Evolutionary conservation across 441 rosid genomes (phyloP), one percentile per base, ranked within the genome.

Genomic region (Bruguiera hainesii): DNA sequence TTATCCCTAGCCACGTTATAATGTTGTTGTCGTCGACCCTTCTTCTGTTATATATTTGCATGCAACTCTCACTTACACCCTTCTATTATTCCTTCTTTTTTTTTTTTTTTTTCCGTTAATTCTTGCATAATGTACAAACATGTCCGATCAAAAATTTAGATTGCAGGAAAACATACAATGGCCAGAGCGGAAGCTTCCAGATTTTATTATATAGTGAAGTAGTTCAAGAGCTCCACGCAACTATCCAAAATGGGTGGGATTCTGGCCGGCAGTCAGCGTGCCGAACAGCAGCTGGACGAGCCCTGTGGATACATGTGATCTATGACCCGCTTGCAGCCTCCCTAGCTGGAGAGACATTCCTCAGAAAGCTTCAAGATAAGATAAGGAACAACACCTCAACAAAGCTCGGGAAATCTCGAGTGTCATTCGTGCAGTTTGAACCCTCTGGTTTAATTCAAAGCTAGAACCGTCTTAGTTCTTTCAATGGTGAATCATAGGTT

Each of bases 261-360:
- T 77, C 75, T 58, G 82, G 86, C 53, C 85, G 79, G 69, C 77
- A 68, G 57, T 86, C 97, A 13, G 91, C 96, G 10, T 89, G 97
- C 78, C 96, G 90, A 75, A 93, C 85, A 2, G 96, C 98, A 26
- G 94, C 97, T 15, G 96, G 93, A 59, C 89, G 97, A 82, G 96
- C 93, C 73, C 58, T 93, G 69, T 93, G 98, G 98, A 90, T 82
- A 68, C 96, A 90, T 60, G 80, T 85, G 46, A 78, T 84, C 64
- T 76, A 85, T 28, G 94, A 93, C 73, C 96, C 96, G 1, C 78
- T 90, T 0, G 97, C 97, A 68, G 88, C 79, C 29, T 71, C 89
- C 76, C 87, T 93, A 46, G 97, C 97, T 3, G 97, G 96, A 30
- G 94, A 93, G 78, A 78, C 85, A 0, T 77, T 80, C 79, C 89